A percentile compares a stretch with the other conserved stretches of the same genome.
These are phyloP conservation scores for Schwanniomyces vanrijiae DNA, from an alignment of 805 yeast genomes.

Conservation along the genomic window DNA sequence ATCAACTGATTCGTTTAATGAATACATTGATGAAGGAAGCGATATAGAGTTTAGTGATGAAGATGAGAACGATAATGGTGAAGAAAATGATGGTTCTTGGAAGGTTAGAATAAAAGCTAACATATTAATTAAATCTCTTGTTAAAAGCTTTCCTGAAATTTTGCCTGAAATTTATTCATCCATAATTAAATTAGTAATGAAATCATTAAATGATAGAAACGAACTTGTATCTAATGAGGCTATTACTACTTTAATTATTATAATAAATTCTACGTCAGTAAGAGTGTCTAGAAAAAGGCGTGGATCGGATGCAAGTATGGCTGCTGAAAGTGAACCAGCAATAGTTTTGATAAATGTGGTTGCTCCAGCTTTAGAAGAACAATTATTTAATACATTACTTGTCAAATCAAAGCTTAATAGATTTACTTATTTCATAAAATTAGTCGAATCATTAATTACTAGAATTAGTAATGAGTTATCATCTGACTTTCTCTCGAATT, in stretches of 20 bases:
- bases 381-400: constrained; percentile 25
- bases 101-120: constrained; percentile 57
- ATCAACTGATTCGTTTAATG: constrained; percentile 4
- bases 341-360: constrained; percentile 15
- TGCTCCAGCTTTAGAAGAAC: constrained; percentile 20
- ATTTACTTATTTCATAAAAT: constrained; percentile 22
- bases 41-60: constrained; percentile 42
- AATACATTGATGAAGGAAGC: constrained; percentile 30
- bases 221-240: constrained; percentile 53
- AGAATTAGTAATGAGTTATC: constrained; percentile 15
- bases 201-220: constrained; percentile 42
- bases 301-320: constrained; percentile 42
- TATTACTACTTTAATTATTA: constrained; percentile 41
- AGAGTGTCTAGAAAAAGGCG: constrained; percentile 5
- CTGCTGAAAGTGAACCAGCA: constrained; percentile 22
- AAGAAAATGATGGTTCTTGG: constrained; percentile 51
- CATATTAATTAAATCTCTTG: constrained; percentile 31
- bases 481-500: constrained; percentile 13
- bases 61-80: constrained; percentile 49
- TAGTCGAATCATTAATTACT: constrained; percentile 28
- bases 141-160: constrained; percentile 34
- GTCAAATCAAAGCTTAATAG: constrained; percentile 16
- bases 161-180: constrained; percentile 32
- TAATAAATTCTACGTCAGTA: constrained; percentile 31
- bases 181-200: constrained; percentile 30